Conservation (phyloP, 768 basidiomycete species). For the Macrolepiota fuliginosa region DNA sequence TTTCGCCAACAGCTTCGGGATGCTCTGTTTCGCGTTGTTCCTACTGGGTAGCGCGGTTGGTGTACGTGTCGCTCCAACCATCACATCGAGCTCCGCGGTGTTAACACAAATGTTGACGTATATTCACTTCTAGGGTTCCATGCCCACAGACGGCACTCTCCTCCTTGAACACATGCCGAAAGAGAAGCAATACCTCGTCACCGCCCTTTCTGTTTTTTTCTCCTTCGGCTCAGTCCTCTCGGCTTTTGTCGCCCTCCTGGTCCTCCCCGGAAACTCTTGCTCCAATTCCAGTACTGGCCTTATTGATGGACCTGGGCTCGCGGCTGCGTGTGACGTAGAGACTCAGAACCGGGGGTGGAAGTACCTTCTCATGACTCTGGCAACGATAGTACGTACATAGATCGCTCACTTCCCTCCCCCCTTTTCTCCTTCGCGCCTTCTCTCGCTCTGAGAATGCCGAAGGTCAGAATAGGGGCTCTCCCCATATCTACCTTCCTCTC, state of each 20-base stretch:
- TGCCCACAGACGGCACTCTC: conserved; percentile 96
- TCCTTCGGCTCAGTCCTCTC: conserved; percentile 88
- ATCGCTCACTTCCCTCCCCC: background rate
- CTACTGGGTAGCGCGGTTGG: conserved; percentile 92
- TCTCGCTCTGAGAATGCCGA: background rate
- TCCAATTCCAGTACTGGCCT: conserved; percentile 22
- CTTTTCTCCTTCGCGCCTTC: background rate
- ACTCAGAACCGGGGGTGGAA: conserved; percentile 86
- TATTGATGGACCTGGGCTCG: conserved; percentile 13
- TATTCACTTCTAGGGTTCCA: conserved; percentile 61
- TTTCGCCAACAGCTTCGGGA: conserved; percentile 62
- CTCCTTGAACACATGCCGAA: conserved; percentile 91
- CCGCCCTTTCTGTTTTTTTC: conserved; percentile 93
- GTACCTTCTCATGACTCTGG: conserved; percentile 73
- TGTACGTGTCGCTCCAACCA: conserved; percentile 43
- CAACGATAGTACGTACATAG: conserved; percentile 67
- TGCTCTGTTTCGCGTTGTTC: conserved; percentile 78
- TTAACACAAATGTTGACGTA: background rate
- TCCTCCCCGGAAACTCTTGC: conserved; percentile 79
- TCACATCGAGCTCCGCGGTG: background rate
- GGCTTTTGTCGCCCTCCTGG: conserved; percentile 73
- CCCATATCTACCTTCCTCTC: background rate
- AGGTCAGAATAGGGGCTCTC: background rate
- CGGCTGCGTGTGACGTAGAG: conserved; percentile 59
- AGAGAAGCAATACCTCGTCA: conserved; percentile 89